Percentiles rank a stretch among this genome's conserved stretches.
These are phyloP conservation scores for Trametes villosa DNA, from an alignment of 768 basidiomycete species.

Conservation along the genomic window DNA sequence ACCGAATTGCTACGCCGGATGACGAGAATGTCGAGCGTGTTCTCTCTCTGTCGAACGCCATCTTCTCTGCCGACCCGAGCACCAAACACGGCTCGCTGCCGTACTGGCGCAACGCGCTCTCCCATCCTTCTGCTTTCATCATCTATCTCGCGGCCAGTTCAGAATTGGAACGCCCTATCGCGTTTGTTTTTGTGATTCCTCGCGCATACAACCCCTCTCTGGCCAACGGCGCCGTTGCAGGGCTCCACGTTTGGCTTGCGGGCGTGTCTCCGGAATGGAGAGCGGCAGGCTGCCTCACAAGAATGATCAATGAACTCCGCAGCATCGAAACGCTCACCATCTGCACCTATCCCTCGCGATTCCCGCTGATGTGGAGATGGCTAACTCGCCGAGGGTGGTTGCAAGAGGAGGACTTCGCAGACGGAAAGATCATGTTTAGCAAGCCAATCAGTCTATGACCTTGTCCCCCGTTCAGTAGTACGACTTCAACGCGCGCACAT, in stretches of 20 bases:
- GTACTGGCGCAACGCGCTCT: constrained; percentile 24
- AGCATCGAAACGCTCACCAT: constrained; percentile 13
- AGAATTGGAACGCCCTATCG: constrained; percentile 8
- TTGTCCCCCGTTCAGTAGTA: not conserved
- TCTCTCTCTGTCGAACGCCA: constrained; percentile 27
- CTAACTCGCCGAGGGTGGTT: constrained; percentile 28
- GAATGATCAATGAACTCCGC: constrained; percentile 25
- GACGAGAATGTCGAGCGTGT: constrained; percentile 14
- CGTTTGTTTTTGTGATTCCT: constrained; percentile 28
- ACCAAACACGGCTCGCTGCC: constrained; percentile 30
- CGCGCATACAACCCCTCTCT: constrained; percentile 23
- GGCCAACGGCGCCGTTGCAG: constrained; percentile 13
- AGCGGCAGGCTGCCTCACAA: constrained; percentile 26
- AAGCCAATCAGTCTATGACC: not conserved
- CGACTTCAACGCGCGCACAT: too few relatives aligned
- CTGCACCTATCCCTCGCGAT: constrained; percentile 28
- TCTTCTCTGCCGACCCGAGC: constrained; percentile 26
- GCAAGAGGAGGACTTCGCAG: constrained; percentile 23
- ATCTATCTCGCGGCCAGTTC: constrained; percentile 21
- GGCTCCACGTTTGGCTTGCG: constrained; percentile 31
- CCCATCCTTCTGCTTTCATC: constrained; percentile 20
- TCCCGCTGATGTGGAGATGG: constrained; percentile 32
- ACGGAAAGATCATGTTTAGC: constrained; percentile 31
- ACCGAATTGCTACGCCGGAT: not conserved
- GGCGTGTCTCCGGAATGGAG: constrained; percentile 26